These are phyloP conservation scores for Epithemia pelagica DNA, from an alignment of 108 stramenopile species.

Conservation along the genomic window DNA sequence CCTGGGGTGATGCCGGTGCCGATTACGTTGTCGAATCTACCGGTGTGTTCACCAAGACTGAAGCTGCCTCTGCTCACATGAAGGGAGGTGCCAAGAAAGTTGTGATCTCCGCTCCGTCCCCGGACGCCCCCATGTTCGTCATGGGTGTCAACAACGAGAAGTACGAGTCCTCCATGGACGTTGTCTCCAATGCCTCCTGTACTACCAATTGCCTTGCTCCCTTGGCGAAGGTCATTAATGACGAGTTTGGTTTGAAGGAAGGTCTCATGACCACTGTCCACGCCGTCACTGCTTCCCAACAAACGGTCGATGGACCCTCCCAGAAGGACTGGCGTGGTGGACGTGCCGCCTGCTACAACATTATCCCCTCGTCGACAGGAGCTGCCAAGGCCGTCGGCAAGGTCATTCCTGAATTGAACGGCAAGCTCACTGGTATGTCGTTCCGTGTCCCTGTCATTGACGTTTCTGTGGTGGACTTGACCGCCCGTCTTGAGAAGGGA, in stretches of 20 bases:
- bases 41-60: conserved; percentile 89
- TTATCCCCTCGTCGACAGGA: conserved; percentile 94
- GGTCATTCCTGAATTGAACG: conserved; percentile 93
- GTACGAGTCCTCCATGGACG: conserved; percentile 74
- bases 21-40: conserved; percentile 93
- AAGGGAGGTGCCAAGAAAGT: conserved; percentile 95
- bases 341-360: conserved; percentile 96
- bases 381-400: conserved; percentile 96
- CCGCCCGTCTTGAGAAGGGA: conserved; percentile 85
- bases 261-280: conserved; percentile 99
- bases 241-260: conserved; percentile 93
- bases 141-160: conserved; percentile 93
- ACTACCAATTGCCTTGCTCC: conserved; percentile 99
- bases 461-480: conserved; percentile 96
- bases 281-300: conserved; percentile 71
- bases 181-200: conserved; percentile 97
- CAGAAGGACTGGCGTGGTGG: conserved; percentile 99
- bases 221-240: conserved; percentile 96
- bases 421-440: conserved; percentile 97
- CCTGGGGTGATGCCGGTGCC: conserved; percentile 89
- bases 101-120: conserved; percentile 93
- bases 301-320: conserved; percentile 89
- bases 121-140: conserved; percentile 97
- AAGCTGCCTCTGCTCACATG: conserved; percentile 85
- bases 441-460: conserved; percentile 98